Evolutionary conservation across 441 rosid genomes (phyloP).

Genomic region (Populus hybrid): DNA sequence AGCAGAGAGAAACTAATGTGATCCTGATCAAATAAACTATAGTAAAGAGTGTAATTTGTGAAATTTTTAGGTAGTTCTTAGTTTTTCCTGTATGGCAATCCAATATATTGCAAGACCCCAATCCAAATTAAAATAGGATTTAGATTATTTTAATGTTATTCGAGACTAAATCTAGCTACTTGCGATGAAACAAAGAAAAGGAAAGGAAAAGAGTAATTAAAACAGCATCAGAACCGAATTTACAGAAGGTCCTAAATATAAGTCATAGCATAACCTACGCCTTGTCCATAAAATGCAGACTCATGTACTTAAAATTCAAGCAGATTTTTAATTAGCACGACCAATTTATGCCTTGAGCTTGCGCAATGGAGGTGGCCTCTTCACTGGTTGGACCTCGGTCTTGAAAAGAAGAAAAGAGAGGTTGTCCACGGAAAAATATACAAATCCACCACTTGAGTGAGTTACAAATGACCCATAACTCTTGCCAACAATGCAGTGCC

Average conservation of each 20-base stretch:
- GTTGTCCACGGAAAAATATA: slow-evolving; percentile 62
- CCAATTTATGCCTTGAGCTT: neutral
- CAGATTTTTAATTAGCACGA: neutral
- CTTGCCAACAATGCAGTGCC: slow-evolving; percentile 49
- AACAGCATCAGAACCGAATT: neutral
- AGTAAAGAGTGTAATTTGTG: neutral
- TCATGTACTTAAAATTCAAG: neutral
- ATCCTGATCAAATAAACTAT: neutral
- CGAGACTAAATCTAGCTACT: neutral
- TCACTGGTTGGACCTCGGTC: slow-evolving; percentile 52
- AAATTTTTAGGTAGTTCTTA: neutral
- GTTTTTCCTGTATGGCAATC: neutral
- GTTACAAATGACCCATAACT: slow-evolving; percentile 76
- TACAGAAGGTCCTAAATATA: neutral
- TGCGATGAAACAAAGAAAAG: too few species aligned
- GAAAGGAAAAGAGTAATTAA: too few species aligned
- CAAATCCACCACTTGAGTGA: slow-evolving; percentile 72
- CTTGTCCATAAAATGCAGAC: neutral
- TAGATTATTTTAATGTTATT: too few species aligned
- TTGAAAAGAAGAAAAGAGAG: slow-evolving; percentile 64
- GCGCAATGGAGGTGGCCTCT: slow-evolving; percentile 17
- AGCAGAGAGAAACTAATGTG: neutral
- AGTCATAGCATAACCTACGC: neutral
- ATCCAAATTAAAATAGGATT: neutral
- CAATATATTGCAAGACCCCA: neutral